Conservation (phyloP, 2,329 filamentous ascomycete species). For the Pseudopyrenochaeta lycopersici region DNA sequence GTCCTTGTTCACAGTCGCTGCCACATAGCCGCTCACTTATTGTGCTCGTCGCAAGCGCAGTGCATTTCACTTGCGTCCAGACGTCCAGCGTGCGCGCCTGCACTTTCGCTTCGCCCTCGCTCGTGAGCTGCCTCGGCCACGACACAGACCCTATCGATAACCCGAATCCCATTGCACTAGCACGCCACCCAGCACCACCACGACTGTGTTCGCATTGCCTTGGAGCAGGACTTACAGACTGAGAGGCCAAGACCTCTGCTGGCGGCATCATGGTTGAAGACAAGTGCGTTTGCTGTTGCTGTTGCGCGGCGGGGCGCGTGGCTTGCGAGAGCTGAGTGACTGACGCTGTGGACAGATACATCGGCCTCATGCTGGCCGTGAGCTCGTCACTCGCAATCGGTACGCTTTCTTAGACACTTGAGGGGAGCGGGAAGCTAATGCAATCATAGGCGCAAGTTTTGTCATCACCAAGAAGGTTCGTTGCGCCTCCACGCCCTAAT, state of each 20-base stretch:
- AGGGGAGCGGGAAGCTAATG: constrained; percentile 18
- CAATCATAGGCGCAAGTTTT: constrained; percentile 81
- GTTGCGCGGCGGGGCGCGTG: constrained; percentile 4
- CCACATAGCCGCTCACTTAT: not conserved
- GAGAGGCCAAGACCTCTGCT: constrained; percentile 15
- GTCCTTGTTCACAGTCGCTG: constrained; percentile 9
- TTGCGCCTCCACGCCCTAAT: constrained; percentile 3
- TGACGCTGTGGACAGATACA: constrained; percentile 48
- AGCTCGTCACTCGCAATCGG: constrained; percentile 52
- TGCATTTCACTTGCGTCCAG: too few species aligned
- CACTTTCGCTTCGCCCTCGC: not conserved
- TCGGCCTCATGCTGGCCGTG: constrained; percentile 52
- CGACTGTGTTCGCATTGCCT: constrained; percentile 3
- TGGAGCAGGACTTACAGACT: not conserved
- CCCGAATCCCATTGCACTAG: not conserved
- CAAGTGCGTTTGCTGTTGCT: constrained; percentile 44
- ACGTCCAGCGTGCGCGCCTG: not conserved
- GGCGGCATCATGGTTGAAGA: constrained; percentile 48
- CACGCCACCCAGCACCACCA: not conserved
- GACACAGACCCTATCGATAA: constrained; percentile 10
- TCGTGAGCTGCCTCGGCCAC: not conserved
- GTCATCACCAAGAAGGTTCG: constrained; percentile 97
- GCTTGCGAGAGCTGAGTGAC: constrained; percentile 9
- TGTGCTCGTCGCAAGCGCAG: not conserved
- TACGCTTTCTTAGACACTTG: constrained; percentile 17